Evolutionary conservation across 371 early-diverging fungal genomes (phyloP).

Genomic region (Basidiobolus meristosporus): DNA sequence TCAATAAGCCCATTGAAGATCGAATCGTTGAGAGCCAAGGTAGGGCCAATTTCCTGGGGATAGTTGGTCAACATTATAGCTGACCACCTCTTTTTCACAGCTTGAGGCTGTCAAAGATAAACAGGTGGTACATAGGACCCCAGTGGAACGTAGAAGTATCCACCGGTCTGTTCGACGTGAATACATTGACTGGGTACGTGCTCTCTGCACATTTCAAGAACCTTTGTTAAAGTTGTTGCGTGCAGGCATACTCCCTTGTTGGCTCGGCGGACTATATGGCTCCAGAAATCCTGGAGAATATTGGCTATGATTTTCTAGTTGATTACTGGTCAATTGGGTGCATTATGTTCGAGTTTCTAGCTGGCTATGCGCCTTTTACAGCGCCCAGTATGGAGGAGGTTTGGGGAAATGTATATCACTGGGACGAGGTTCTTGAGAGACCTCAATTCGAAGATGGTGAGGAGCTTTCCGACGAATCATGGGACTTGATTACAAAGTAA

Average conservation of each 20-base stretch:
- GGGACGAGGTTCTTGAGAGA: slow-evolving; percentile 42
- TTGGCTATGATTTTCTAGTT: slow-evolving; percentile 45
- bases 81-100: too few species aligned
- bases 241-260: slow-evolving; percentile 39
- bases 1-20: slow-evolving; percentile 31
- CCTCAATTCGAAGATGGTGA: slow-evolving; percentile 53
- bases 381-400: slow-evolving; percentile 53
- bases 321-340: slow-evolving; percentile 87
- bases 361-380: slow-evolving; percentile 64
- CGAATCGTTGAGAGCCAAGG: slow-evolving; percentile 25
- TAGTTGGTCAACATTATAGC: too few species aligned
- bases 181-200: slow-evolving; percentile 18
- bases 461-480: slow-evolving; percentile 47
- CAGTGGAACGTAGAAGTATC: slow-evolving; percentile 24
- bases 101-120: slow-evolving; percentile 30
- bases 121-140: slow-evolving; percentile 16
- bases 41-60: slow-evolving; percentile 4
- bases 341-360: slow-evolving; percentile 72
- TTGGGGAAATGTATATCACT: slow-evolving; percentile 70
- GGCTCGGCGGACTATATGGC: slow-evolving; percentile 79
- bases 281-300: slow-evolving; percentile 33
- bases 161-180: slow-evolving; percentile 13
- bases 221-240: too few species aligned
- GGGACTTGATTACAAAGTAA: slow-evolving; percentile 42
- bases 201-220: slow-evolving; percentile 25